These are phyloP conservation scores for Hyphopichia homilentoma DNA, from an alignment of 805 yeast genomes.

Conservation along the genomic window DNA sequence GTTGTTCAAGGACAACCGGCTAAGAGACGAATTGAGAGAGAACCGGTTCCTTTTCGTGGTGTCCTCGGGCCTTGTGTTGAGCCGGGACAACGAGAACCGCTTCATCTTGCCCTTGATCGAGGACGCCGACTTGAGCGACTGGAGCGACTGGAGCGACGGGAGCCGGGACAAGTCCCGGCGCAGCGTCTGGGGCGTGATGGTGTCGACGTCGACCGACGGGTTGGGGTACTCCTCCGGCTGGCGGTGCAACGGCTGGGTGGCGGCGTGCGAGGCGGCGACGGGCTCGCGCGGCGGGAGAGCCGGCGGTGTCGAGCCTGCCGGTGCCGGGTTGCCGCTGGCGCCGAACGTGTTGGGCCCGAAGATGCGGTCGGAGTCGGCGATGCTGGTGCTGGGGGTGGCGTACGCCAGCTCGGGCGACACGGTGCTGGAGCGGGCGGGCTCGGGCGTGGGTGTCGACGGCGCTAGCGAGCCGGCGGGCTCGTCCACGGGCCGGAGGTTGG, in stretches of 20 bases:
- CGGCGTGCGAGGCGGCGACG: background rate
- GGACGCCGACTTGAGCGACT: background rate
- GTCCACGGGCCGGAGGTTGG: constrained; percentile 19
- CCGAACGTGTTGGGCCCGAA: background rate
- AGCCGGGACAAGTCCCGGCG: too few relatives aligned
- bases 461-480: background rate
- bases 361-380: background rate
- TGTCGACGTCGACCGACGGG: background rate
- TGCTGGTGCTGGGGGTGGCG: background rate
- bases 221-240: background rate
- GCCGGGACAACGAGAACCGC: background rate
- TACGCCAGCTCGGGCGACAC: background rate
- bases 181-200: background rate
- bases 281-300: background rate
- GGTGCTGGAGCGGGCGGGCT: too few relatives aligned
- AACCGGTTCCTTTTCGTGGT: background rate
- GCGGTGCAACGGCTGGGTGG: background rate
- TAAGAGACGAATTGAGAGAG: constrained; percentile 2
- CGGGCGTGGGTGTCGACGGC: too few relatives aligned
- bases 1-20: constrained; percentile 5
- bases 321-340: too few relatives aligned
- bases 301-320: background rate
- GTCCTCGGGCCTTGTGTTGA: background rate
- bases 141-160: background rate
- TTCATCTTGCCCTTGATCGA: background rate